Evolutionary conservation across 1,284 basidiomycete species (phyloP).

Genomic region (Leccinum subrobustum): DNA sequence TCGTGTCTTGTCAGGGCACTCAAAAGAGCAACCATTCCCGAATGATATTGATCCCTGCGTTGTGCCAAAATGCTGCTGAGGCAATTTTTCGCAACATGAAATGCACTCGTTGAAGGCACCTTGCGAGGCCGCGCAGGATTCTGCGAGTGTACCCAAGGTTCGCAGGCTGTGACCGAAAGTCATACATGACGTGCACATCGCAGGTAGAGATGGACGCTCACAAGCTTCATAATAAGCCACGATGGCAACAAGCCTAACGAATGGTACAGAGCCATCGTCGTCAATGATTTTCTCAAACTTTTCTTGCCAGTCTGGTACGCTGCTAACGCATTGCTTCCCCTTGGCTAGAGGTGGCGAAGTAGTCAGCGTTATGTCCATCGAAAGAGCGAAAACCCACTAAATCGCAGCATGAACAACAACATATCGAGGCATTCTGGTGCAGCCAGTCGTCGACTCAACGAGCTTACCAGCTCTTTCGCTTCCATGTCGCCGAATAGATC

Average conservation of each 20-base stretch:
- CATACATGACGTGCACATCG: not conserved
- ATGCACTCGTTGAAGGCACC: not conserved
- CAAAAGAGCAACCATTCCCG: conserved; percentile 26
- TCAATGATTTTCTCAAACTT: conserved; percentile 14
- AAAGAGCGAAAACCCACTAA: conserved; percentile 12
- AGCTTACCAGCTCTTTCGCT: not conserved
- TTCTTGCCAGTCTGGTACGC: conserved; percentile 9
- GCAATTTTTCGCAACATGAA: conserved; percentile 9
- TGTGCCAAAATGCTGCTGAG: conserved; percentile 12
- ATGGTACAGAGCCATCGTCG: not conserved
- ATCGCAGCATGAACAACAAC: conserved; percentile 11
- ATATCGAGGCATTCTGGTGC: not conserved
- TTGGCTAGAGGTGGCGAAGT: conserved; percentile 14
- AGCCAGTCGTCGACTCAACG: not conserved
- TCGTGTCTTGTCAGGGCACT: conserved; percentile 19
- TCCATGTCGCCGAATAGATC: not conserved
- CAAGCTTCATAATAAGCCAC: conserved; percentile 29
- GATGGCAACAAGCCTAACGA: conserved; percentile 23
- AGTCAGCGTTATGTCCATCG: not conserved
- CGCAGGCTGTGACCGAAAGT: conserved; percentile 10
- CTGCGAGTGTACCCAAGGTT: not conserved
- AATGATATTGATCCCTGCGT: conserved; percentile 16
- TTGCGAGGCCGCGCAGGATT: not conserved
- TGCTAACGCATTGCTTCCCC: conserved; percentile 22
- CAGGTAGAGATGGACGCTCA: conserved; percentile 2